Evolutionary conservation across 805 yeast genomes (phyloP), one percentile per base, ranked within the genome.

Genomic region (Metschnikowia arizonensis): DNA sequence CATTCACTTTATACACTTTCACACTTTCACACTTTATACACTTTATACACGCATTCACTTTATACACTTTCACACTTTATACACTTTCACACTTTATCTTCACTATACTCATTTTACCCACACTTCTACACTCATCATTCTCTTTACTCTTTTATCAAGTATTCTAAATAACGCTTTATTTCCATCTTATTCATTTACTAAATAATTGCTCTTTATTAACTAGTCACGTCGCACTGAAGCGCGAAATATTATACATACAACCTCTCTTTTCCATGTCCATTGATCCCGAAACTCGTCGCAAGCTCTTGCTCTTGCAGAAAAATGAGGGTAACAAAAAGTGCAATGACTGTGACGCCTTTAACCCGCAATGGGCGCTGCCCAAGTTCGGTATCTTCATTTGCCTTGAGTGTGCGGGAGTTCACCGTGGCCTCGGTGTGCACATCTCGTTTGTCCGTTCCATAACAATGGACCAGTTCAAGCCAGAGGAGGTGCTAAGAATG

Each of bases 361-460:
- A 90, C 63, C 99, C 99, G 8, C 99, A 93, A 65, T 93, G 99
- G 99, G 97, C 98, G 1, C 88, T 97, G 11, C 98, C 98, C 30
- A 93, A 93, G 66, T 89, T 91, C 68, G 99, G 99, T 49, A 86
- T 93, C 49, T 93, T 90, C 67, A 91, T 93, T 61, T 93, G 99
- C 66, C 77, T 93, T 33, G 99, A 93, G 63, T 93, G 99, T 72
- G 99, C 99, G 15, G 99, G 99, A 37, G 74, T 85, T 46, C 99
- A 93, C 65, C 78, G 96, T 65, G 95, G 98, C 10, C 73, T 93
- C 39, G 99, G 99, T 32, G 99, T 93, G 34, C 99, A 93, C 64
- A 82, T 93, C 47, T 90, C 97, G 33, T 93, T 93, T 71, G 98
- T 93, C 30, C 77, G 99, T 62, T 85, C 96, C 23, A 90, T 93